Conservation (phyloP, 139 green algal species). For the Tetraselmis chui region DNA sequence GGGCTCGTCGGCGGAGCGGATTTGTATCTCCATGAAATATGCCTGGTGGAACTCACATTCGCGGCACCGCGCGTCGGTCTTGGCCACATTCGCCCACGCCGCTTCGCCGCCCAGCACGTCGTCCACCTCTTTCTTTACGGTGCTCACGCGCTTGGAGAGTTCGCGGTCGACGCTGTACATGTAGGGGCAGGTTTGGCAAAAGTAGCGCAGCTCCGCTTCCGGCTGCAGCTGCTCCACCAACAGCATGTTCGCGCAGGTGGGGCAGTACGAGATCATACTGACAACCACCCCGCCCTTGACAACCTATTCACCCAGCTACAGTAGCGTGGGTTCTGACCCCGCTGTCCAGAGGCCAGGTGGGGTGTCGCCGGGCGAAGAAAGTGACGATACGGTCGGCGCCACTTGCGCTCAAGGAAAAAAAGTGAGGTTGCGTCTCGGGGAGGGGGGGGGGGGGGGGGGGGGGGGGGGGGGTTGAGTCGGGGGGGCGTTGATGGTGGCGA, state of each 20-base stretch:
- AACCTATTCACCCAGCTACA: no score
- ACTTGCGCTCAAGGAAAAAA: no score
- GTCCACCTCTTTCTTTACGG: constrained; percentile 77
- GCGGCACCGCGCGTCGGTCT: constrained; percentile 66
- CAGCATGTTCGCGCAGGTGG: constrained; percentile 82
- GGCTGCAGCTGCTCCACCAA: constrained; percentile 55
- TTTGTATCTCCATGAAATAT: constrained; percentile 93
- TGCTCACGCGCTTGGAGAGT: constrained; percentile 46
- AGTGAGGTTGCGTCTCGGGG: no score
- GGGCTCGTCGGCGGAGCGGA: constrained; percentile 85
- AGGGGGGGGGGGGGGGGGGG: no score
- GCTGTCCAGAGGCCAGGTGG: no score
- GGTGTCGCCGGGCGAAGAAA: no score
- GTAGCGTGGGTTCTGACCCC: no score
- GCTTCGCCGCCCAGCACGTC: constrained; percentile 84
- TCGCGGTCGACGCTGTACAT: constrained; percentile 62
- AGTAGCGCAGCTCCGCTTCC: constrained; percentile 54
- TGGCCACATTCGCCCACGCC: constrained; percentile 82
- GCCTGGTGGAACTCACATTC: constrained; percentile 72
- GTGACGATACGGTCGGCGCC: no score
- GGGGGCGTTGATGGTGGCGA: no score
- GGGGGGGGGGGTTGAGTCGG: no score
- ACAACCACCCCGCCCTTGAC: no score
- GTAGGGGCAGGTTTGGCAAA: constrained; percentile 78
- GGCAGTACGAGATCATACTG: constrained; percentile 58